phyloP scores from a whole-genome alignment of 2,329 filamentous ascomycete species.

The Scleromitrula shiraiana region DNA sequence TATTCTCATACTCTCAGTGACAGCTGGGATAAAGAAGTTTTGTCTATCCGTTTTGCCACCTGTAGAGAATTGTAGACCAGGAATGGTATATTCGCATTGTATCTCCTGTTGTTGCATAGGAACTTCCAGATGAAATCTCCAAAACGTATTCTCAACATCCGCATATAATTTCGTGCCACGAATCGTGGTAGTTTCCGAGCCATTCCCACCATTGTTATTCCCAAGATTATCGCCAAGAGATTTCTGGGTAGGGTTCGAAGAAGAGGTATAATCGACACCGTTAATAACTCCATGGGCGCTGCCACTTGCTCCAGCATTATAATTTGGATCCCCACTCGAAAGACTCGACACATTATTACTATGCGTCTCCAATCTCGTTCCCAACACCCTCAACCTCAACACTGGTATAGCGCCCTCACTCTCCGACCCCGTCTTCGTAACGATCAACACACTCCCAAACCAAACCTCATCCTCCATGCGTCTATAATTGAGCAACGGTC shows the following conservation, averaged over 20 bases:
- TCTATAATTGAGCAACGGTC: slow-evolving; percentile 71
- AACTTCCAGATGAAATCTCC: slow-evolving; percentile 78
- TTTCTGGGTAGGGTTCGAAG: slow-evolving; percentile 5
- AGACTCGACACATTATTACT: slow-evolving; percentile 22
- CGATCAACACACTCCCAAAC: slow-evolving; percentile 80
- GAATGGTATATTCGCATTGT: slow-evolving; percentile 71
- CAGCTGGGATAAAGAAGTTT: slow-evolving; percentile 78
- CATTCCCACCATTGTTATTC: neutral
- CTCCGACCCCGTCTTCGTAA: slow-evolving; percentile 61
- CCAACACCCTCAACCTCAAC: slow-evolving; percentile 41
- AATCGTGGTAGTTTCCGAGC: slow-evolving; percentile 35
- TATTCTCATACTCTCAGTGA: slow-evolving; percentile 84
- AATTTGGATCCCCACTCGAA: slow-evolving; percentile 4
- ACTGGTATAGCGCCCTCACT: slow-evolving; percentile 46
- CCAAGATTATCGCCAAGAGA: neutral
- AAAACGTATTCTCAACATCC: slow-evolving; percentile 70
- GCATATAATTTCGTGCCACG: slow-evolving; percentile 54
- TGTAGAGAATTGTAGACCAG: slow-evolving; percentile 53
- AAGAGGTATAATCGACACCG: slow-evolving; percentile 28
- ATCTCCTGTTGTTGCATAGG: slow-evolving; percentile 64
- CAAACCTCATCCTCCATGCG: slow-evolving; percentile 62
- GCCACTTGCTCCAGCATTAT: slow-evolving; percentile 9
- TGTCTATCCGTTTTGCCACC: slow-evolving; percentile 50
- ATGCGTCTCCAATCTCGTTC: slow-evolving; percentile 5
- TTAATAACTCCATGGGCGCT: slow-evolving; percentile 24